Evolutionary conservation across 2,329 filamentous ascomycete species (phyloP).

Genomic region (Metarhizium guizhouense): DNA sequence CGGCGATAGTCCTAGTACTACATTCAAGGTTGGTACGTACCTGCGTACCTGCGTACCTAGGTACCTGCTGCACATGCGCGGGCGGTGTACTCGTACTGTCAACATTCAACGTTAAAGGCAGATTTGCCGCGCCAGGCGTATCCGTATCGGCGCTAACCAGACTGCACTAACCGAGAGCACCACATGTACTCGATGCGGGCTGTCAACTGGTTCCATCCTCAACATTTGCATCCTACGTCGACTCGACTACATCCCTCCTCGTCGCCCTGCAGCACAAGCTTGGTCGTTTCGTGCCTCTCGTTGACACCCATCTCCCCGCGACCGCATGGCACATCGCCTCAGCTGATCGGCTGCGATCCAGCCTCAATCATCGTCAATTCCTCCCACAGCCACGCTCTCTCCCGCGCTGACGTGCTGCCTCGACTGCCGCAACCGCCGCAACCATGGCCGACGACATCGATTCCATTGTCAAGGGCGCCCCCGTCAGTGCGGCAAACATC

Average conservation of each 20-base stretch:
- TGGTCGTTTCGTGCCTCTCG: neutral
- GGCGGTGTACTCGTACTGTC: no score
- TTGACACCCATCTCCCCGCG: neutral
- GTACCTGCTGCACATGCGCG: no score
- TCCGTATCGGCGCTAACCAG: no score
- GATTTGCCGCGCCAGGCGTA: no score
- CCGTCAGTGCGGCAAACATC: conserved; percentile 50
- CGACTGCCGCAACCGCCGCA: neutral
- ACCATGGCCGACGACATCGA: conserved; percentile 63
- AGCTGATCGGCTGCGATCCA: conserved; percentile 2
- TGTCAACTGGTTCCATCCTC: neutral
- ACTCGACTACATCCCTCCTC: no score
- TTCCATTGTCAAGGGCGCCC: conserved; percentile 86
- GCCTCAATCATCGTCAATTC: neutral
- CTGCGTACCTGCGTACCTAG: no score
- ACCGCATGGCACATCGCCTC: conserved; percentile 3
- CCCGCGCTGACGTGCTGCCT: neutral
- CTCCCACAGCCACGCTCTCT: neutral
- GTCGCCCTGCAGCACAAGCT: neutral
- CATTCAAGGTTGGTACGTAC: no score
- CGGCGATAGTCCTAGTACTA: no score
- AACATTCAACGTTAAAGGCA: no score
- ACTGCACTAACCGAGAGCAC: no score
- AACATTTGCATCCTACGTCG: neutral
- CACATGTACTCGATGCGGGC: no score